A percentile compares a stretch with the other conserved stretches of the same genome.
These are phyloP conservation scores for Pezicula neosporulosa DNA, from an alignment of 2,329 filamentous ascomycete genomes.

Conservation along the genomic window DNA sequence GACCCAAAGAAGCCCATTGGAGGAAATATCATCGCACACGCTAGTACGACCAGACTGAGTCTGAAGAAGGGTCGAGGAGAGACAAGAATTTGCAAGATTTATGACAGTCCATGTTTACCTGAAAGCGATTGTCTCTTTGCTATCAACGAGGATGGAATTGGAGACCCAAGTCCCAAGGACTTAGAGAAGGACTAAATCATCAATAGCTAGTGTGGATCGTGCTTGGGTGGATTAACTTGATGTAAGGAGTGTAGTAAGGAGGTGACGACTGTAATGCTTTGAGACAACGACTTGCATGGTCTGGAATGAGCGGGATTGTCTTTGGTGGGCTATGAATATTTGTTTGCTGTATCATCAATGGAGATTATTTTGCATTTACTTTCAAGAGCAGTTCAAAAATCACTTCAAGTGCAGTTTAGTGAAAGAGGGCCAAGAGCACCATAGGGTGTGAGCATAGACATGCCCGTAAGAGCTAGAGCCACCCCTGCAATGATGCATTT, in stretches of 20 bases:
- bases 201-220: background rate
- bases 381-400: background rate
- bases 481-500: background rate
- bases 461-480: background rate
- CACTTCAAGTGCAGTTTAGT: background rate
- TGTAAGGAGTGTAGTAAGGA: too few species aligned
- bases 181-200: conserved; percentile 67
- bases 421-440: too few species aligned
- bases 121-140: conserved; percentile 97
- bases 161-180: conserved; percentile 93
- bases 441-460: background rate
- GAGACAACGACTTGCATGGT: conserved; percentile 11
- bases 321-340: conserved; percentile 8
- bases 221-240: too few species aligned
- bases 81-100: conserved; percentile 98
- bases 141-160: conserved; percentile 95
- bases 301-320: conserved; percentile 14
- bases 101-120: conserved; percentile 94
- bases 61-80: conserved; percentile 94
- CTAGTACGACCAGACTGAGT: conserved; percentile 90
- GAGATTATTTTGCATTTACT: background rate
- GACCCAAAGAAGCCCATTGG: conserved; percentile 99
- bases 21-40: conserved; percentile 97
- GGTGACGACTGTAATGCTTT: background rate
- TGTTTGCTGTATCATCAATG: background rate